phyloP scores from a whole-genome alignment of 2,329 filamentous ascomycete genomes.

The Stemphylium beticola region DNA sequence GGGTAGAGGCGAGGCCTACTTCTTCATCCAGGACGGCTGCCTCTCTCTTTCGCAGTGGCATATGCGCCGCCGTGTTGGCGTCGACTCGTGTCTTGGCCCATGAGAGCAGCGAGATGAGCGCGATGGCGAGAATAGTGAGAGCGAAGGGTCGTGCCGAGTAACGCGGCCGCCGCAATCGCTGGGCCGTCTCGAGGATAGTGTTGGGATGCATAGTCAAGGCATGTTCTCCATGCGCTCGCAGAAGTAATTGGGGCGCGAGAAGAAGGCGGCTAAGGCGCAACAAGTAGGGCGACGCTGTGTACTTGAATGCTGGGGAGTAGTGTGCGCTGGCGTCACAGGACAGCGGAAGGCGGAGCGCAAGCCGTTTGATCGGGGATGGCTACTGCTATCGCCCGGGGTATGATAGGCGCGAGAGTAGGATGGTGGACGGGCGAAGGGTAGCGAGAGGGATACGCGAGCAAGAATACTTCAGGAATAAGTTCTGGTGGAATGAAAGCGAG shows the following conservation, averaged over 20 bases:
- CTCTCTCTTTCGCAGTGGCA: constrained; percentile 25
- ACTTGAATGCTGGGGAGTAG: neutral
- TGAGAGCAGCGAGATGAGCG: constrained; percentile 36
- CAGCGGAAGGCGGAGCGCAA: constrained; percentile 24
- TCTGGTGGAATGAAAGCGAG: neutral
- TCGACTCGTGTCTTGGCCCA: constrained; percentile 27
- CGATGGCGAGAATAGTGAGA: constrained; percentile 42
- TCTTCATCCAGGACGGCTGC: constrained; percentile 45
- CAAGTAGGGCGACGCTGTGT: neutral
- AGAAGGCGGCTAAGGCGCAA: constrained; percentile 13
- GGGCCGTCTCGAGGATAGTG: constrained; percentile 24
- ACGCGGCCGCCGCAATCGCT: constrained; percentile 37
- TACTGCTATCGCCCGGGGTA: neutral
- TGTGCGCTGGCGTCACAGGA: constrained; percentile 19
- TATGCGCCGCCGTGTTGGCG: neutral
- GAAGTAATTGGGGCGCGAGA: neutral
- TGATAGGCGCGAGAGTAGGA: neutral
- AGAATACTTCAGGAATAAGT: neutral
- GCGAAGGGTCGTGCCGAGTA: constrained; percentile 48
- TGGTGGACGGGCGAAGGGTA: neutral
- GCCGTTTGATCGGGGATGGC: constrained; percentile 21
- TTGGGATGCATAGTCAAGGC: constrained; percentile 34
- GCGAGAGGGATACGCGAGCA: neutral
- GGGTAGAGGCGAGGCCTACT: constrained; percentile 19
- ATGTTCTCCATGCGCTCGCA: constrained; percentile 13